These are phyloP conservation scores for Ustilago cynodontis DNA, from an alignment of 1,284 basidiomycete species.

Conservation along the genomic window DNA sequence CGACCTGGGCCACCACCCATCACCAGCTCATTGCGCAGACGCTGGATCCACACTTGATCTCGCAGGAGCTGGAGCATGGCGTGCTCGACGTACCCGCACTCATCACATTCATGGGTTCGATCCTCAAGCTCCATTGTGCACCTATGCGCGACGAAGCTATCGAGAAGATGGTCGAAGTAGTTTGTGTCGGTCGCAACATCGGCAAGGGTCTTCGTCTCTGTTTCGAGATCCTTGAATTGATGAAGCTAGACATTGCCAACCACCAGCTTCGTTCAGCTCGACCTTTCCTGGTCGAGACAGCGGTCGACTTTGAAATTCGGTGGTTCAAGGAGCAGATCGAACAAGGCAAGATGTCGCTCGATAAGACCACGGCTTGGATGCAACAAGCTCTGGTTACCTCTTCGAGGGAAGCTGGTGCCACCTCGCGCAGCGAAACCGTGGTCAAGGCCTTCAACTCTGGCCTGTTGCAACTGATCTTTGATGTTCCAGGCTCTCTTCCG, in stretches of 20 bases:
- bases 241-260: slow-evolving; percentile 96
- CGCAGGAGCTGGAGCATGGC: slow-evolving; percentile 81
- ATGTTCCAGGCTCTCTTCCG: slow-evolving; percentile 73
- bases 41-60: slow-evolving; percentile 76
- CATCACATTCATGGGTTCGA: slow-evolving; percentile 82
- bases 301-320: slow-evolving; percentile 83
- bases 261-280: slow-evolving; percentile 90
- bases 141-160: slow-evolving; percentile 89
- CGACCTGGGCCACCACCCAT: slow-evolving; percentile 40
- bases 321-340: slow-evolving; percentile 78
- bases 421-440: slow-evolving; percentile 64
- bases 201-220: slow-evolving; percentile 83
- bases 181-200: slow-evolving; percentile 71
- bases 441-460: slow-evolving; percentile 76
- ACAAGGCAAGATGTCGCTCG: slow-evolving; percentile 73
- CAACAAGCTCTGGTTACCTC: slow-evolving; percentile 53
- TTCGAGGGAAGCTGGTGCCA: background rate
- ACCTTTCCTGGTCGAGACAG: slow-evolving; percentile 83
- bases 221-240: slow-evolving; percentile 90
- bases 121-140: slow-evolving; percentile 89
- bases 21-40: slow-evolving; percentile 71
- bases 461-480: slow-evolving; percentile 79
- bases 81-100: slow-evolving; percentile 85
- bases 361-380: slow-evolving; percentile 78
- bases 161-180: slow-evolving; percentile 79